Base-by-base conservation (phyloP, 2,329 filamentous ascomycete species). In the Fusarium chuoi region DNA sequence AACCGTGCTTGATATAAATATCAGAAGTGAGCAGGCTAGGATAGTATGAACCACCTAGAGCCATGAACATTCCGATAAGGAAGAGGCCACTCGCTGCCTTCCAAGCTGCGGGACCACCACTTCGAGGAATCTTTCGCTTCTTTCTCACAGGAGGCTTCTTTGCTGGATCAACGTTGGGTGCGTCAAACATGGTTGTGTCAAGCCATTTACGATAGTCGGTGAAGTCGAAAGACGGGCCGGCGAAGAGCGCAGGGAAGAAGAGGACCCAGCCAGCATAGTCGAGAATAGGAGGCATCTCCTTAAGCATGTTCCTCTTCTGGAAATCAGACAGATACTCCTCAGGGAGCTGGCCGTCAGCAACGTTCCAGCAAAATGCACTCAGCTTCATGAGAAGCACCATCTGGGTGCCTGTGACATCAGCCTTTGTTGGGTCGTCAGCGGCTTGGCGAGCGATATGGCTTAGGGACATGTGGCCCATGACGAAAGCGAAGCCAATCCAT, bases 321-420 rank as follows among this genome's bases (percentile, higher is more conserved):
- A 93, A 90, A 56, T 96, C 94, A 2, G 93, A 94, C n/a, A 99
- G 89, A 65, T 95, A 90, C 48, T 92, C 88, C 24, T 92, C 90
- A 7, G 94, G 91, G 26, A 97, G 87, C 66, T 92, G 91, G 26
- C 96, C 97, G 81, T 99, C 96, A 78, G 96, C 95, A 14, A 98
- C 92, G 80, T 98, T 98, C 96, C 96, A 99, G 85, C 94, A 97
- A 80, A 99, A 99, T 10, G 96, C 93, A 28, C 92, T 94, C 41
- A 99, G 90, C 83, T 99, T 99, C 94, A 99, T 99, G 72, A 98
- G 92, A 77, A 98, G 85, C 39, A 99, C 96, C 96, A 99, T 99
- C 83, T 99, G 96, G 3, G 96, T 95, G 45, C 93, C 95, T 1
- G 96, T 98, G 76, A 99, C 95, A 81, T 99, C 96, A 67, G 98